Evolutionary conservation across 2,329 filamentous ascomycete genomes (phyloP).

Genomic region (Neocatenulostroma microsporum): DNA sequence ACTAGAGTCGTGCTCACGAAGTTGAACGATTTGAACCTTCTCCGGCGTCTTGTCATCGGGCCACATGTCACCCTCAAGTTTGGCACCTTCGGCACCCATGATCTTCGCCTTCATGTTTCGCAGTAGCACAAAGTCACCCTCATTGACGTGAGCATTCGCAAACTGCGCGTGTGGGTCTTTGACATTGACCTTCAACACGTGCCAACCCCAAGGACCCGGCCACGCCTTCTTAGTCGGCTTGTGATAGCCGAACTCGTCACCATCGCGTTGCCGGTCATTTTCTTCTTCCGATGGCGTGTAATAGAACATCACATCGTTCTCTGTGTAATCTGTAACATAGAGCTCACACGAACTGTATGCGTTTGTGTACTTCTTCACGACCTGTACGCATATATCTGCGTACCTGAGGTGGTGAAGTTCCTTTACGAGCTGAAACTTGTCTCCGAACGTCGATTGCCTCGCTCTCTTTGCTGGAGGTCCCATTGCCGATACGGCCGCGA

Average conservation of each 20-base stretch:
- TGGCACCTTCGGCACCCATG: constrained; percentile 35
- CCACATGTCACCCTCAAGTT: constrained; percentile 66
- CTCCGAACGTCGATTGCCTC: constrained; percentile 6
- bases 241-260: constrained; percentile 23
- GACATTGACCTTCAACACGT: constrained; percentile 62
- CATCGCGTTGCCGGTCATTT: constrained; percentile 16
- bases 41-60: constrained; percentile 47
- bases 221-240: constrained; percentile 43
- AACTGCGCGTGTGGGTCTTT: constrained; percentile 59
- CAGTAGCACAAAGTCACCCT: constrained; percentile 57
- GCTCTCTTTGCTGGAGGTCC: constrained; percentile 4
- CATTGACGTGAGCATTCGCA: constrained; percentile 49
- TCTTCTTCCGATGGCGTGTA: constrained; percentile 38
- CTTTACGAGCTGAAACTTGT: constrained; percentile 58
- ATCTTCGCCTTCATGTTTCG: constrained; percentile 64
- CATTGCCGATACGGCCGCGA: neutral
- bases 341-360: constrained; percentile 46
- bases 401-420: constrained; percentile 52
- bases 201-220: constrained; percentile 66
- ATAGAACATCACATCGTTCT: constrained; percentile 57
- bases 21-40: constrained; percentile 52
- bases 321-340: constrained; percentile 77
- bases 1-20: constrained; percentile 38
- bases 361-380: constrained; percentile 51
- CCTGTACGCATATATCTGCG: constrained; percentile 63